Conservation (phyloP, 805 yeast species). For the Schwanniomyces polymorphus region DNA sequence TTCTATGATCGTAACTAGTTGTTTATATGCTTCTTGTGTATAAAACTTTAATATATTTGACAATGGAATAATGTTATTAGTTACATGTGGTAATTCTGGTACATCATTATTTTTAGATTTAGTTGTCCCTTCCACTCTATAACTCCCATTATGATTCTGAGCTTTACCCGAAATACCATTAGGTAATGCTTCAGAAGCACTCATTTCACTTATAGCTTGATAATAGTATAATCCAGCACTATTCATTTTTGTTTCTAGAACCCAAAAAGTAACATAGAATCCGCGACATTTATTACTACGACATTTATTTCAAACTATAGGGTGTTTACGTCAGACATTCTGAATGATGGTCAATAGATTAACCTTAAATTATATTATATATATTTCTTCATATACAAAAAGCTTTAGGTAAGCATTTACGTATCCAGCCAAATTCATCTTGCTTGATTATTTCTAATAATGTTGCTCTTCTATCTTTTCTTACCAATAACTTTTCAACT, state of each 20-base stretch:
- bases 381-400: neutral
- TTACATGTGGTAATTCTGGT: slow-evolving; percentile 63
- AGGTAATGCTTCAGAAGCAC: neutral
- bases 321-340: neutral
- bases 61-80: slow-evolving; percentile 67
- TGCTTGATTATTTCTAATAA: slow-evolving; percentile 7
- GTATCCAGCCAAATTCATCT: slow-evolving; percentile 6
- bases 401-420: neutral
- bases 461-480: slow-evolving; percentile 33
- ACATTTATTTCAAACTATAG: neutral
- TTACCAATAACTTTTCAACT: slow-evolving; percentile 34
- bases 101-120: slow-evolving; percentile 1
- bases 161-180: neutral
- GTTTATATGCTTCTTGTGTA: slow-evolving; percentile 62
- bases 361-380: neutral
- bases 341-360: neutral
- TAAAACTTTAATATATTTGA: slow-evolving; percentile 58
- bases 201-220: slow-evolving; percentile 1
- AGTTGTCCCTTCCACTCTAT: neutral
- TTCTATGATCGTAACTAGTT: slow-evolving; percentile 59
- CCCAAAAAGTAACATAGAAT: neutral
- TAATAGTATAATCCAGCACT: neutral
- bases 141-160: neutral
- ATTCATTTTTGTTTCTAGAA: neutral
- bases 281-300: neutral